Evolutionary conservation across 257 asterid species (phyloP).

Genomic region (Leptodermis oblonga): DNA sequence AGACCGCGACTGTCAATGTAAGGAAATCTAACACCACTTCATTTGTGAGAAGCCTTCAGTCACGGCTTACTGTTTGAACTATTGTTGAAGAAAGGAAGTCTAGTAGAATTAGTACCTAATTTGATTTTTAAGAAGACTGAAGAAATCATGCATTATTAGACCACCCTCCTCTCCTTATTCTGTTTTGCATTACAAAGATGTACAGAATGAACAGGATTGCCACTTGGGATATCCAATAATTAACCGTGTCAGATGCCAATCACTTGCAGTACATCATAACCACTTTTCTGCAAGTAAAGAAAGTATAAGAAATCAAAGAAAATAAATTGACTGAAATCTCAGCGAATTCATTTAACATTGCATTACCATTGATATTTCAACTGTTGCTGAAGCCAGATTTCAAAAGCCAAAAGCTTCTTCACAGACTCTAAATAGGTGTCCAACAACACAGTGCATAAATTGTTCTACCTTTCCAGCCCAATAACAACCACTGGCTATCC

Average conservation of each 20-base stretch:
- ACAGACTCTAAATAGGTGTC: conserved; percentile 10
- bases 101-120: too few species aligned
- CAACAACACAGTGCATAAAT: conserved; percentile 22
- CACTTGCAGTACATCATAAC: background rate
- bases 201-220: background rate
- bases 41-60: too few species aligned
- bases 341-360: background rate
- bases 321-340: background rate
- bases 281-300: background rate
- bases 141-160: background rate
- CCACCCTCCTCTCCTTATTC: background rate
- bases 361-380: background rate
- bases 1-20: too few species aligned
- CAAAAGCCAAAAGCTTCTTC: background rate
- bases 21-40: too few species aligned
- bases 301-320: background rate
- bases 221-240: background rate
- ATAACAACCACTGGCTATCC: conserved; percentile 21
- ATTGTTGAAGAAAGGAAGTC: background rate
- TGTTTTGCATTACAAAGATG: background rate
- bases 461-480: conserved; percentile 27
- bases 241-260: background rate
- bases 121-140: background rate
- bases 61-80: too few species aligned
- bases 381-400: background rate